phyloP scores from a whole-genome alignment of 345 rosid species.

The Adansonia digitata region DNA sequence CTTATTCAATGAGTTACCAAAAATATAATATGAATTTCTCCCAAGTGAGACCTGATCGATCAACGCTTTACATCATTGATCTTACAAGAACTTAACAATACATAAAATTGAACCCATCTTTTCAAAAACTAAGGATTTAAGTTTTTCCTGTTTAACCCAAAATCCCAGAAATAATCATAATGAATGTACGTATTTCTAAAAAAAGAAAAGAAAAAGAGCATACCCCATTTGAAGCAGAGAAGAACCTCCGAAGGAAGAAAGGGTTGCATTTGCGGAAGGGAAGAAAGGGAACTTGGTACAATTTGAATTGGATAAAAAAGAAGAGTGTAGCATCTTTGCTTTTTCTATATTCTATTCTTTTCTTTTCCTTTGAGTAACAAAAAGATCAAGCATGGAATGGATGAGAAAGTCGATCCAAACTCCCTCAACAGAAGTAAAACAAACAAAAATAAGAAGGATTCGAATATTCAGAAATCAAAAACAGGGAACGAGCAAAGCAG shows the following conservation, averaged over 20 bases:
- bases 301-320: constrained; percentile 7
- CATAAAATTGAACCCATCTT: not conserved
- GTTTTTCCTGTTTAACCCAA: not conserved
- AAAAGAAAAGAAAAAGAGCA: not conserved
- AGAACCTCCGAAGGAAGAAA: not conserved
- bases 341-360: constrained; percentile 5
- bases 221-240: constrained; percentile 13
- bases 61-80: not conserved
- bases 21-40: not conserved
- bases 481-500: not conserved
- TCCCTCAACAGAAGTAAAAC: not conserved
- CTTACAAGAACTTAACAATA: not conserved
- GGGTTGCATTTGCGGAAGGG: constrained; percentile 2
- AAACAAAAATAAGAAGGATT: not conserved
- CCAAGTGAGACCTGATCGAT: not conserved
- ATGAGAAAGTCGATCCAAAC: constrained; percentile 1
- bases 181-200: not conserved
- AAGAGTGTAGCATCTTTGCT: constrained; percentile 7
- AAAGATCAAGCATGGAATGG: not conserved
- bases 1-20: not conserved
- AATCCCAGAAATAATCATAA: not conserved
- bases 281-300: not conserved
- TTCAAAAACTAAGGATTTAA: not conserved
- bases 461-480: not conserved
- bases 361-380: not conserved